phyloP scores from a whole-genome alignment of 140 eudicot genomes.

The Bidens hawaiensis region DNA sequence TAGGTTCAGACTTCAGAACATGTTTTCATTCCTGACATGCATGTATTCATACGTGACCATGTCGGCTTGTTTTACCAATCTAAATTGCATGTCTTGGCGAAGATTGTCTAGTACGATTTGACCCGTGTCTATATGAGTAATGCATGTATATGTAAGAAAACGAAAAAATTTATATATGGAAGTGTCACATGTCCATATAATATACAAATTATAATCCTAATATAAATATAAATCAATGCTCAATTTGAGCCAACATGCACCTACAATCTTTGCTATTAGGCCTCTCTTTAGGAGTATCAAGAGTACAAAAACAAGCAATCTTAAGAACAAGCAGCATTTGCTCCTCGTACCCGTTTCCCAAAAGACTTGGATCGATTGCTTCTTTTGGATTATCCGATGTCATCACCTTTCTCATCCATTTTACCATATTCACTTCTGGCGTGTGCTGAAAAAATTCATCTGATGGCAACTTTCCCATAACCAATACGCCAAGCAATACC shows the following conservation, averaged over 20 bases:
- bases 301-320: constrained; percentile 79
- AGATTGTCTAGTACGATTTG: too few species aligned
- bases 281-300: constrained; percentile 77
- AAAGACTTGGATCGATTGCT: constrained; percentile 49
- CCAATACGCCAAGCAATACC: constrained; percentile 30
- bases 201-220: too few species aligned
- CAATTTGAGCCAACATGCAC: constrained; percentile 70
- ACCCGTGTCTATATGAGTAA: too few species aligned
- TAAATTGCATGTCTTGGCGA: too few species aligned
- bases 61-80: too few species aligned
- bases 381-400: constrained; percentile 27
- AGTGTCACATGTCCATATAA: too few species aligned
- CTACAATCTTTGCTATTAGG: constrained; percentile 76
- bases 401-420: constrained; percentile 35
- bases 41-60: too few species aligned
- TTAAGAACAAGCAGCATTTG: constrained; percentile 89
- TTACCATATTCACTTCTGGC: constrained; percentile 18
- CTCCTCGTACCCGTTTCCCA: constrained; percentile 75
- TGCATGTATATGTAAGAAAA: too few species aligned
- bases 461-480: constrained; percentile 28
- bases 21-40: too few species aligned
- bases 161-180: too few species aligned
- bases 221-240: too few species aligned
- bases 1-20: too few species aligned
- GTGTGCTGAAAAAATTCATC: constrained; percentile 31